Evolutionary conservation across 164 flowering plant species (phyloP), one percentile per base, ranked within the genome.

Genomic region (Magnolia sinica): DNA sequence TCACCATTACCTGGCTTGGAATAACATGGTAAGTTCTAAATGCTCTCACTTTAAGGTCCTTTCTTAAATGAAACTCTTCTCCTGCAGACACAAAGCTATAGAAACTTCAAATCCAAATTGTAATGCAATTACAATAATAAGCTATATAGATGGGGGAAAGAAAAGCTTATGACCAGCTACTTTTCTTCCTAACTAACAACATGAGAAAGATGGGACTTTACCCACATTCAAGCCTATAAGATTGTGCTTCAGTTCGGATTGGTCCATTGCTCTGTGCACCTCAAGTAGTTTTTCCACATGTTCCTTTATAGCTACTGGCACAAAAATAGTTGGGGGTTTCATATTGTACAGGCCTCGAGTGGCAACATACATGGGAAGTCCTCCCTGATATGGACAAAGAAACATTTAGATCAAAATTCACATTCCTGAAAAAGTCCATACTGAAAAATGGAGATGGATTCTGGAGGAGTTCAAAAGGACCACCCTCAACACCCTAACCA

Each of bases 301-400:
- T 74, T 88, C 88, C 76, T 90, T 92, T 58, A 96, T 82, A 50
- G 79, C 84, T 50, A 64, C 76, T 58, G 99, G 99, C 19, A 96
- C 91, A 80, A 96, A 65, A 70, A 96, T 86, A 64, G 96, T 90
- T 24, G 98, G 99, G 59, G 98, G 96, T 74, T 84, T 87, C 97
- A 96, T 86, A 0, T 80, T 73, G 79, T 86, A 90, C 74, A 96
- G 79, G 49, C 94, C 95, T 68, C 99, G 90, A 16, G 97, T 91
- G 50, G 98, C 99, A 81, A 94, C 99, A 81, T 96, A 94, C 95
- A 96, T 90, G 6, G 98, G 95, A 27, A 96, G 81, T 77, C 99
- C 99, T 82, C 99, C 99, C 97, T 95, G 70, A 61, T 52, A 68
- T 67, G 50, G 27, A 79, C 20, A 83, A 70, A 64, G 68, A 64